phyloP scores from a whole-genome alignment of 768 basidiomycete species.

The Phylloporus rhodoxanthus region DNA sequence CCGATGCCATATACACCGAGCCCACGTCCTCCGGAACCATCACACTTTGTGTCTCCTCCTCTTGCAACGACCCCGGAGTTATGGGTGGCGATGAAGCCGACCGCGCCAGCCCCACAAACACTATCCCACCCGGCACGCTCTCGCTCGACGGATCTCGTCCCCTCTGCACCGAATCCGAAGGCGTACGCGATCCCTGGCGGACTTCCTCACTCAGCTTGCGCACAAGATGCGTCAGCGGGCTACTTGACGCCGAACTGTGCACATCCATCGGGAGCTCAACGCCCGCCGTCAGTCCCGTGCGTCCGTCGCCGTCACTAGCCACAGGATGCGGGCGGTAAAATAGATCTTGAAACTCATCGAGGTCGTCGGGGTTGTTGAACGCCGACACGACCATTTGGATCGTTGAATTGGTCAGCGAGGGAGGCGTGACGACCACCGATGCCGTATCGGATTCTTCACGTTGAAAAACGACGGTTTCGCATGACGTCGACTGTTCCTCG shows the following conservation, averaged over 20 bases:
- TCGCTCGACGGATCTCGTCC: slow-evolving; percentile 8
- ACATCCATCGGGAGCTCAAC: slow-evolving; percentile 26
- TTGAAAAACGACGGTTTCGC: slow-evolving; percentile 5
- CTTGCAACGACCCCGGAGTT: slow-evolving; percentile 5
- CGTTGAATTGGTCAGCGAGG: slow-evolving; percentile 35
- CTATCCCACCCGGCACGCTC: slow-evolving; percentile 5
- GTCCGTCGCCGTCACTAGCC: background rate
- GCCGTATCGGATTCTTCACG: slow-evolving; percentile 36
- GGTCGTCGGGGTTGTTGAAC: slow-evolving; percentile 55
- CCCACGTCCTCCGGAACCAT: slow-evolving; percentile 23
- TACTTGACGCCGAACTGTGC: slow-evolving; percentile 27
- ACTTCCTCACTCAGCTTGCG: slow-evolving; percentile 38
- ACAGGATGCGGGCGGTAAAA: slow-evolving; percentile 50
- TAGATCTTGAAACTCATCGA: slow-evolving; percentile 69
- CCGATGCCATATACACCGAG: slow-evolving; percentile 22
- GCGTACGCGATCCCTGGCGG: slow-evolving; percentile 11
- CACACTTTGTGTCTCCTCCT: slow-evolving; percentile 4
- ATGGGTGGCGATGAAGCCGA: slow-evolving; percentile 14
- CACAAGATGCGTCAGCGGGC: slow-evolving; percentile 35
- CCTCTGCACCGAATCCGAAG: slow-evolving; percentile 4
- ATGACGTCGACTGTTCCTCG: slow-evolving; percentile 1
- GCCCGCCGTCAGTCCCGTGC: background rate
- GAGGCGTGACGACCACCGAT: slow-evolving; percentile 5
- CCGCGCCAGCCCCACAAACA: slow-evolving; percentile 15
- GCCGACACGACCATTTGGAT: slow-evolving; percentile 35